These are phyloP conservation scores for Sideroxylon spinosum DNA, from an alignment of 179 eudicot genomes.

Conservation along the genomic window DNA sequence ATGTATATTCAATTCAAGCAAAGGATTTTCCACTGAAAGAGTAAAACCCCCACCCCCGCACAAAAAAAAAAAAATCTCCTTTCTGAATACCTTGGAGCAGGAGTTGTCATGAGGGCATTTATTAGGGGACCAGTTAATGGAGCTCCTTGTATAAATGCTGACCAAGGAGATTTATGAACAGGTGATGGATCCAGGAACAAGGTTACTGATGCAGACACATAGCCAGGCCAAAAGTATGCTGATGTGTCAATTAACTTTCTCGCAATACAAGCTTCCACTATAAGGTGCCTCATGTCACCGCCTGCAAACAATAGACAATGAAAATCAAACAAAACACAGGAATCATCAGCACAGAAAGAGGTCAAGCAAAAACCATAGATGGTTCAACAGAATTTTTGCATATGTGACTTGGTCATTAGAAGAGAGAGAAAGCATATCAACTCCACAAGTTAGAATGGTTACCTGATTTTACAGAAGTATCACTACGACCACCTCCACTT, in stretches of 20 bases:
- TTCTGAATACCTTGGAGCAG: slow-evolving; percentile 35
- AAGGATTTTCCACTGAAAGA: not conserved
- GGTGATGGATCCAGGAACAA: slow-evolving; percentile 15
- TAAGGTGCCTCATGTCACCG: slow-evolving; percentile 42
- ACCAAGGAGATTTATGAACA: slow-evolving; percentile 30
- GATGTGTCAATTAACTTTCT: slow-evolving; percentile 36
- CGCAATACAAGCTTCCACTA: slow-evolving; percentile 41
- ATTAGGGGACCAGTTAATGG: slow-evolving; percentile 25
- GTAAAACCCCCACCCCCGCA: not conserved
- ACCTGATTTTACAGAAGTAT: slow-evolving; percentile 18
- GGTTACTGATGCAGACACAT: slow-evolving; percentile 25
- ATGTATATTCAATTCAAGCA: slow-evolving; percentile 4
- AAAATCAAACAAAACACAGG: not conserved
- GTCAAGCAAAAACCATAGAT: not conserved
- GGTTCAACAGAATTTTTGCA: not conserved
- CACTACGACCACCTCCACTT: slow-evolving; percentile 10
- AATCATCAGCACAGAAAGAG: not conserved
- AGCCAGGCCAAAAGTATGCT: slow-evolving; percentile 39
- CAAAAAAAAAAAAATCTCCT: not conserved
- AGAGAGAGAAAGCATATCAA: slow-evolving; percentile 13
- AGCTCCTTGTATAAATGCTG: slow-evolving; percentile 33
- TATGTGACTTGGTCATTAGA: not conserved
- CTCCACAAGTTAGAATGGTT: not conserved
- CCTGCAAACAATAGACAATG: slow-evolving; percentile 26
- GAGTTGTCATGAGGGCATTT: slow-evolving; percentile 29